Conservation (phyloP, 2,329 filamentous ascomycete genomes). For the Aureobasidium zeae region DNA sequence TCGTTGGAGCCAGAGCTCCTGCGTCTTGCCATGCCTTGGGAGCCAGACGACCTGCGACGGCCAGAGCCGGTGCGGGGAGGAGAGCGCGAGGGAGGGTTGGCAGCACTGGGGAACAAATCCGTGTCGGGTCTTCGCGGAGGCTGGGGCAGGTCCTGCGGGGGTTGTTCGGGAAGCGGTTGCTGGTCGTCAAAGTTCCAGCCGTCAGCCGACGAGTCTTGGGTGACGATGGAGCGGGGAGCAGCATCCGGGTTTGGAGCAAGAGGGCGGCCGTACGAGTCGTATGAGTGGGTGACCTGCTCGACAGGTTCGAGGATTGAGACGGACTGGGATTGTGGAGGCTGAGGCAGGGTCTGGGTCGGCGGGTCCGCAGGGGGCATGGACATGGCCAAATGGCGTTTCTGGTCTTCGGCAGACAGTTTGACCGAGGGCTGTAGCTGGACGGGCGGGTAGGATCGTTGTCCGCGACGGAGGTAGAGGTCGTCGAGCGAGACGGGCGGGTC, state of each 20-base stretch:
- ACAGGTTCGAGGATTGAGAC: slow-evolving; percentile 44
- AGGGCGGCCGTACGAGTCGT: slow-evolving; percentile 49
- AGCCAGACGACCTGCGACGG: slow-evolving; percentile 67
- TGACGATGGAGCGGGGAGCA: slow-evolving; percentile 30
- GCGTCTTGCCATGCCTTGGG: slow-evolving; percentile 51
- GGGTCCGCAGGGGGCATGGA: slow-evolving; percentile 26
- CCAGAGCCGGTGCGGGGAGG: slow-evolving; percentile 61
- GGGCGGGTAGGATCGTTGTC: slow-evolving; percentile 39
- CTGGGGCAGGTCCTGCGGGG: slow-evolving; percentile 43
- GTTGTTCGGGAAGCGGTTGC: slow-evolving; percentile 48
- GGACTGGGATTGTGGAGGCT: slow-evolving; percentile 20
- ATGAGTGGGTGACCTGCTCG: slow-evolving; percentile 50
- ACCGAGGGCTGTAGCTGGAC: slow-evolving; percentile 25
- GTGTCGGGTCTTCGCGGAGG: slow-evolving; percentile 65
- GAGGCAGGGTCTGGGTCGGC: slow-evolving; percentile 23
- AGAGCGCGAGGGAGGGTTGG: slow-evolving; percentile 68
- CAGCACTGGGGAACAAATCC: slow-evolving; percentile 76
- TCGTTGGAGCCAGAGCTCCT: slow-evolving; percentile 57
- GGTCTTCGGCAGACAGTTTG: slow-evolving; percentile 38
- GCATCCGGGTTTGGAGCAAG: slow-evolving; percentile 38
- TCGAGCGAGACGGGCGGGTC: slow-evolving; percentile 49
- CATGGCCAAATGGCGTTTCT: slow-evolving; percentile 49
- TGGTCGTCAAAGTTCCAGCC: slow-evolving; percentile 91
- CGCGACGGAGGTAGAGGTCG: slow-evolving; percentile 50
- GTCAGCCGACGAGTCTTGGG: slow-evolving; percentile 48